phyloP scores from a whole-genome alignment of 1,284 basidiomycete genomes.

The Heliocybe sulcata region DNA sequence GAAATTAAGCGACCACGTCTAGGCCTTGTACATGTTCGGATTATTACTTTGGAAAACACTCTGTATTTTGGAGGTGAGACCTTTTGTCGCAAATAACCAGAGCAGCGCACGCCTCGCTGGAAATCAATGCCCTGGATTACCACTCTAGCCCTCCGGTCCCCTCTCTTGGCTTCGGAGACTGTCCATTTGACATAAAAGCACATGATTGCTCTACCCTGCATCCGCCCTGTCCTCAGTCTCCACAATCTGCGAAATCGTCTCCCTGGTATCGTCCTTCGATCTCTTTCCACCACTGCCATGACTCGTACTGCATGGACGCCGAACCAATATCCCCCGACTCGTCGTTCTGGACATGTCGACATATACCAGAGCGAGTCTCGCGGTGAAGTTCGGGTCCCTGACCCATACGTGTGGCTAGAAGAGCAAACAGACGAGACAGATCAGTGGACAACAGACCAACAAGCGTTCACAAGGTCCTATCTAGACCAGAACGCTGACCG shows the following conservation, averaged over 20 bases:
- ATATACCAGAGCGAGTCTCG: conserved; percentile 56
- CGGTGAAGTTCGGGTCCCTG: conserved; percentile 53
- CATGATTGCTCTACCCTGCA: neutral
- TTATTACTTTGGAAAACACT: neutral
- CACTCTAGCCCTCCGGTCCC: neutral
- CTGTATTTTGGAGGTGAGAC: neutral
- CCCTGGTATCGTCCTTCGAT: neutral
- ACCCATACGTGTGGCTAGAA: conserved; percentile 76
- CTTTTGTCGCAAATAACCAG: neutral
- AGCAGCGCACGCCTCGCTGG: neutral
- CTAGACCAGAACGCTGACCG: conserved; percentile 56
- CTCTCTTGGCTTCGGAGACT: conserved; percentile 1
- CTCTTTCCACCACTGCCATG: conserved; percentile 11
- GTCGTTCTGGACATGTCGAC: conserved; percentile 61
- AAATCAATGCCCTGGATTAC: neutral
- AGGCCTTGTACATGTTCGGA: neutral
- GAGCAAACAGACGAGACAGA: conserved; percentile 53
- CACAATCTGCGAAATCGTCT: neutral
- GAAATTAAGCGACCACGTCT: neutral
- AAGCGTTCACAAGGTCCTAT: conserved; percentile 49
- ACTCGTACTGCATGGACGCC: conserved; percentile 30
- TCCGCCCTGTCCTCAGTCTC: neutral
- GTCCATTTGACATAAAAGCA: neutral
- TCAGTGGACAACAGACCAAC: conserved; percentile 58
- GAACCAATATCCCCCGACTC: conserved; percentile 52